phyloP scores from a whole-genome alignment of 1,284 basidiomycete species.

The Volvariella volvacea region DNA sequence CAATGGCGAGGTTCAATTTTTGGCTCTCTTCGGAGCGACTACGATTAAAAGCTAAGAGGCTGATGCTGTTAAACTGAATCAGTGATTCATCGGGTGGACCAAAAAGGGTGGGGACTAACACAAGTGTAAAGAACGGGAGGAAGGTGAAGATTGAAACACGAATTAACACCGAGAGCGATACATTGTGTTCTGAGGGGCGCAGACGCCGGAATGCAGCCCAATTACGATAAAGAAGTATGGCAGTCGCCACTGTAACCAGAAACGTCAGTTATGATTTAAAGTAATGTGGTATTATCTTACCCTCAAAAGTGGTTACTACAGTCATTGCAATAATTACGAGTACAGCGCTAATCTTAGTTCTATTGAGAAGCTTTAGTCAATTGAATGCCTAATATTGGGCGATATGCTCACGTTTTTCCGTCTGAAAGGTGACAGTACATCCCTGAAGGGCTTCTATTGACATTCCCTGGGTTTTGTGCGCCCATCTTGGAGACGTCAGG shows the following conservation, averaged over 20 bases:
- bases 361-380: neutral
- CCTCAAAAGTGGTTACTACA: neutral
- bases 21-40: neutral
- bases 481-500: neutral
- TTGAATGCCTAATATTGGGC: too few species aligned
- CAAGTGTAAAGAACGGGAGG: neutral
- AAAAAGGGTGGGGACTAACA: neutral
- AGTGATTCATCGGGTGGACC: neutral
- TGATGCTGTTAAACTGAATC: neutral
- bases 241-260: neutral
- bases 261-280: neutral
- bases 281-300: neutral
- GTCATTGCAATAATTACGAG: neutral
- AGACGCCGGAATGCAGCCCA: neutral
- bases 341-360: neutral
- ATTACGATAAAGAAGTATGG: neutral
- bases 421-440: neutral
- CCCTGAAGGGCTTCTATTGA: neutral
- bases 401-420: neutral
- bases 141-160: neutral
- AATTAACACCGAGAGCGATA: neutral
- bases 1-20: neutral
- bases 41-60: neutral
- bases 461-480: neutral
- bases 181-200: neutral